Percentiles rank a stretch among this genome's conserved stretches.
These are phyloP conservation scores for Dysphania ambrosioides DNA, from an alignment of 148 eudicot species.

Conservation along the genomic window DNA sequence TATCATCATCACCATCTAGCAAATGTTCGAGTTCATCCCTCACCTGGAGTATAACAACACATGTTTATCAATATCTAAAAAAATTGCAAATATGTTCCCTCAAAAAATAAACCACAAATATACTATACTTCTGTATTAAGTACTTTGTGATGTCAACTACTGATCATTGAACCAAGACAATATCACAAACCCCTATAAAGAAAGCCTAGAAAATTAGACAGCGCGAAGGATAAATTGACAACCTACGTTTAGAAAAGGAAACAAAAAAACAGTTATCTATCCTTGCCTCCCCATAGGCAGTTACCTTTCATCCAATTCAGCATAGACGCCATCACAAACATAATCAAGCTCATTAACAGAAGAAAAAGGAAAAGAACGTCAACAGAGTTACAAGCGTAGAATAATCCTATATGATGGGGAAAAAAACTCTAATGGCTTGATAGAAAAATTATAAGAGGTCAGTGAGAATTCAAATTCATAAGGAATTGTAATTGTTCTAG, in stretches of 20 bases:
- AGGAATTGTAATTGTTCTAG: not conserved
- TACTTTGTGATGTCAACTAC: not conserved
- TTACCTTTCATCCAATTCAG: too few species aligned
- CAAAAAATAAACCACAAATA: slow-evolving; percentile 6
- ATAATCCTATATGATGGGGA: too few species aligned
- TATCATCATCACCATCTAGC: slow-evolving; percentile 91
- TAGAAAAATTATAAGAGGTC: too few species aligned
- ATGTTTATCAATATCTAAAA: slow-evolving; percentile 14
- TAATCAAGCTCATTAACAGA: too few species aligned
- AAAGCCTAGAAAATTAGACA: not conserved
- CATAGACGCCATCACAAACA: too few species aligned
- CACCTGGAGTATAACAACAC: slow-evolving; percentile 47
- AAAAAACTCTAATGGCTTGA: too few species aligned
- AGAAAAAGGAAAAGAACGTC: too few species aligned
- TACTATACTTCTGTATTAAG: not conserved
- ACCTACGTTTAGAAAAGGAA: not conserved
- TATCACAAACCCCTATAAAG: not conserved
- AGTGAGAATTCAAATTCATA: not conserved
- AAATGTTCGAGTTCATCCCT: slow-evolving; percentile 95
- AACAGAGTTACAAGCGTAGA: too few species aligned
- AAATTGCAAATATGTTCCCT: not conserved
- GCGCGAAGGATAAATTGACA: not conserved
- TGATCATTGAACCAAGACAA: not conserved
- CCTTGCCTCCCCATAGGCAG: too few species aligned
- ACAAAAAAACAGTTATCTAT: too few species aligned